Percentiles rank a stretch among this genome's conserved stretches.
phyloP scores from a whole-genome alignment of 257 asterid species.

The Fraxinus anomala region DNA sequence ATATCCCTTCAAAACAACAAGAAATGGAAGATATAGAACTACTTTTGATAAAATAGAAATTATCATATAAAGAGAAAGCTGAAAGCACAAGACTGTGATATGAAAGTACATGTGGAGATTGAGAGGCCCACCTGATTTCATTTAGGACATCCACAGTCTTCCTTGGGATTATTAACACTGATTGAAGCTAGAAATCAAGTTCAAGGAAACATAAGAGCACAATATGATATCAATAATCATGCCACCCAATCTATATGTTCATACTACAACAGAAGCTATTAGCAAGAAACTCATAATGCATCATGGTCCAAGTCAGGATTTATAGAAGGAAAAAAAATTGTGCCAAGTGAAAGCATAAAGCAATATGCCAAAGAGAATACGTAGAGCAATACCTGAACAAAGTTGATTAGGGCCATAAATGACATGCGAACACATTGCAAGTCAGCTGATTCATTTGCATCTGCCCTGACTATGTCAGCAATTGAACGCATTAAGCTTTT shows the following conservation, averaged over 20 bases:
- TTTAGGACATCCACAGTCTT: constrained; percentile 59
- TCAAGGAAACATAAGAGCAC: constrained; percentile 20
- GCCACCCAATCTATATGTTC: not conserved
- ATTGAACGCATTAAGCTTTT: constrained; percentile 67
- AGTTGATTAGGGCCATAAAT: constrained; percentile 66
- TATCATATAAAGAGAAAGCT: not conserved
- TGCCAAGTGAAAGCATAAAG: not conserved
- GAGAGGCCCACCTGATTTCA: constrained; percentile 53
- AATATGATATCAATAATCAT: constrained; percentile 18
- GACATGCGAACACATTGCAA: constrained; percentile 75
- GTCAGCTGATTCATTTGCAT: constrained; percentile 55
- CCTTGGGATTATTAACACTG: constrained; percentile 69
- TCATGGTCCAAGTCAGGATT: constrained; percentile 3
- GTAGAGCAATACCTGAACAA: constrained; percentile 69
- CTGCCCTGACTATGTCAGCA: constrained; percentile 61
- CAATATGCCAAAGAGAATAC: constrained; percentile 23
- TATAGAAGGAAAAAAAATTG: not conserved
- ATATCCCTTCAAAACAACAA: constrained; percentile 59
- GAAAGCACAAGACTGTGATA: not conserved
- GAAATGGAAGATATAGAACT: constrained; percentile 19
- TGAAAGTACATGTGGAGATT: constrained; percentile 12
- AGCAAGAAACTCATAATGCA: constrained; percentile 20
- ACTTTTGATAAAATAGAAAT: constrained; percentile 11
- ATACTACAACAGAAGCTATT: constrained; percentile 18
- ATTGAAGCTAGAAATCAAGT: constrained; percentile 58